Evolutionary conservation across 2,329 filamentous ascomycete genomes (phyloP).

Genomic region (Microcyclospora tardicrescens): DNA sequence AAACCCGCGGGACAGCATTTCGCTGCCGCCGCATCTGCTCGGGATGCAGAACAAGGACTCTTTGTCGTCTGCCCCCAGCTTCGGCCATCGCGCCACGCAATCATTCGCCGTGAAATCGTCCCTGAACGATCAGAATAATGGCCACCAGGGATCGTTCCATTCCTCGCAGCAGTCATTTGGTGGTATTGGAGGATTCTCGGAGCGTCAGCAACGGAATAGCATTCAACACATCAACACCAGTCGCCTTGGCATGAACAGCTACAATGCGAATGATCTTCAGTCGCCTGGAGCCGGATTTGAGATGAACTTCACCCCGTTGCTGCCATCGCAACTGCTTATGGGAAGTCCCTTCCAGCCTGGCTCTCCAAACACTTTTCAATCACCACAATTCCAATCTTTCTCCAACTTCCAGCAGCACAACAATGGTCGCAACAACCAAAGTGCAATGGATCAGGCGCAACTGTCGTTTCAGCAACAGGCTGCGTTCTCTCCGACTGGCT

Average conservation of each 20-base stretch:
- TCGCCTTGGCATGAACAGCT: conserved; percentile 30
- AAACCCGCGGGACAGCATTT: conserved; percentile 66
- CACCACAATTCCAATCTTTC: conserved; percentile 81
- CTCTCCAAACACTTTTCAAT: conserved; percentile 78
- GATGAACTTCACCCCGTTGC: conserved; percentile 95
- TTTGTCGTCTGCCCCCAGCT: conserved; percentile 44
- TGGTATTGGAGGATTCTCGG: conserved; percentile 68
- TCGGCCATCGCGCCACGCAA: conserved; percentile 41
- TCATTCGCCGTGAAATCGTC: conserved; percentile 62
- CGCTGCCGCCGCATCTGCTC: conserved; percentile 71
- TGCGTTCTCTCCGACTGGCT: conserved; percentile 64
- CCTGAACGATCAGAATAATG: conserved; percentile 58
- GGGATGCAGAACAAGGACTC: conserved; percentile 81
- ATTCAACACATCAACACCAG: conserved; percentile 89
- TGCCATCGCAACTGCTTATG: conserved; percentile 86
- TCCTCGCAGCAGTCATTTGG: conserved; percentile 60
- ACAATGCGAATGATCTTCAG: conserved; percentile 51
- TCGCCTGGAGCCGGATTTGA: conserved; percentile 83
- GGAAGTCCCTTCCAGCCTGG: conserved; percentile 95
- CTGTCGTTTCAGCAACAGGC: conserved; percentile 58
- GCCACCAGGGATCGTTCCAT: conserved; percentile 45
- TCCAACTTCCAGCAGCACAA: conserved; percentile 58
- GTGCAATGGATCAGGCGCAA: conserved; percentile 45
- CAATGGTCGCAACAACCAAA: conserved; percentile 33
- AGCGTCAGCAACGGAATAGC: conserved; percentile 64